A percentile compares a stretch with the other conserved stretches of the same genome.
Evolutionary conservation across 495 filamentous ascomycete species (phyloP).

Genomic region (Aeminium ludgeri): DNA sequence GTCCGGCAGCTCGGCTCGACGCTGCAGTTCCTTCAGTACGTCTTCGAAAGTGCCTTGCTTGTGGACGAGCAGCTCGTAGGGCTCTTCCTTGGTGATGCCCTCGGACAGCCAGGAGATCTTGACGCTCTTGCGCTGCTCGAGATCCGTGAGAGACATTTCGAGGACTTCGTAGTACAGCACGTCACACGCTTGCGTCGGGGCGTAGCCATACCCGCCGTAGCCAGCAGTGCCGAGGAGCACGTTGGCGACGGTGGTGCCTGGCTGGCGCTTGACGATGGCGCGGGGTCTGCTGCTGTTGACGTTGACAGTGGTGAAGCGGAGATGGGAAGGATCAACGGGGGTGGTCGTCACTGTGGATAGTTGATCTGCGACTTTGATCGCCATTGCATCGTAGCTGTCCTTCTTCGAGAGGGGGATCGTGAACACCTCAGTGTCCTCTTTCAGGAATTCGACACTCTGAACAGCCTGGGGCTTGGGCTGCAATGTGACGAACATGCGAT

Average conservation of each 20-base stretch:
- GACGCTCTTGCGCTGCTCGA: conserved; percentile 74
- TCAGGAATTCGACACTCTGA: conserved; percentile 3
- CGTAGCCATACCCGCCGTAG: conserved; percentile 36
- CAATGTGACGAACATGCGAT: conserved; percentile 60
- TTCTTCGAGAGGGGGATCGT: conserved; percentile 63
- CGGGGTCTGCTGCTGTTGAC: conserved; percentile 56
- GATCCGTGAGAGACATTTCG: conserved; percentile 81
- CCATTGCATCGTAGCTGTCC: conserved; percentile 77
- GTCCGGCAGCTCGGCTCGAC: conserved; percentile 39
- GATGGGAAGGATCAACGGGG: conserved; percentile 44
- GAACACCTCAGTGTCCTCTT: conserved; percentile 41
- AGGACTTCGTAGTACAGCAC: conserved; percentile 79
- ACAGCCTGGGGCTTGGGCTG: conserved; percentile 35
- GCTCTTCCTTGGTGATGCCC: conserved; percentile 78
- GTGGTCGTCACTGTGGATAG: conserved; percentile 36
- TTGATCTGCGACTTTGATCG: conserved; percentile 69
- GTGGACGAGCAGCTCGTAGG: conserved; percentile 62
- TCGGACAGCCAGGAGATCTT: conserved; percentile 75
- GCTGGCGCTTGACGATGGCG: conserved; percentile 51
- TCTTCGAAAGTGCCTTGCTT: conserved; percentile 67
- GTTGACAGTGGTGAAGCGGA: conserved; percentile 78
- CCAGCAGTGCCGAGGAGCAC: conserved; percentile 47
- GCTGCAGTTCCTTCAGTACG: conserved; percentile 52
- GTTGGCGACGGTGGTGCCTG: conserved; percentile 44
- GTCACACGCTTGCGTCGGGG: conserved; percentile 47